phyloP scores from a whole-genome alignment of 2,329 filamentous ascomycete genomes.

The Trichoderma hamatum region DNA sequence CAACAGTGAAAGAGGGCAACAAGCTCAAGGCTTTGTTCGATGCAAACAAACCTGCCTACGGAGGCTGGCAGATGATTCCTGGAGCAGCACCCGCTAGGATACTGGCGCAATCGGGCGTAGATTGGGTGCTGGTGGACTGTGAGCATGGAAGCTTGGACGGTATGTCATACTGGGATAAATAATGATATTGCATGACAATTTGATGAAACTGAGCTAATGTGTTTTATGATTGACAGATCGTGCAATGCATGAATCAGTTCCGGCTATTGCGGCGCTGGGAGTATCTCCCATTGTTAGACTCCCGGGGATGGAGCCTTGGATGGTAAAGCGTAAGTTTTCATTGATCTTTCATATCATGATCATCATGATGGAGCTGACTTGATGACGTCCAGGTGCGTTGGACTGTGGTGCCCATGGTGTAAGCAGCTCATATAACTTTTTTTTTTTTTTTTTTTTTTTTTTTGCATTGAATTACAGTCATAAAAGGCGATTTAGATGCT shows the following conservation, averaged over 20 bases:
- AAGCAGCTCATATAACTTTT: conserved; percentile 37
- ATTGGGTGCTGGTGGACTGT: conserved; percentile 66
- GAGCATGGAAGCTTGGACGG: conserved; percentile 58
- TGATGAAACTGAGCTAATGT: background rate
- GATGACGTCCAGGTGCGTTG: conserved; percentile 44
- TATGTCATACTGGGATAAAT: conserved; percentile 30
- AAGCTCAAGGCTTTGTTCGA: conserved; percentile 54
- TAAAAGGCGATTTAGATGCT: background rate
- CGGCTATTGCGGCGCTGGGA: conserved; percentile 53
- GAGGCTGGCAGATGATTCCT: conserved; percentile 66
- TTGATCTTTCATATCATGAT: background rate
- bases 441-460: background rate
- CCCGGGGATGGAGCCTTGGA: conserved; percentile 53
- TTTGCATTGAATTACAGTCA: background rate
- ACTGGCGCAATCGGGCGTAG: conserved; percentile 63
- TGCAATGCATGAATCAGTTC: conserved; percentile 58
- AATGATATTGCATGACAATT: background rate
- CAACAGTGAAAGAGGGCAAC: conserved; percentile 50
- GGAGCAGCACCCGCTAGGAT: conserved; percentile 61
- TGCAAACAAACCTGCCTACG: conserved; percentile 54
- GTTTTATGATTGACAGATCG: conserved; percentile 40
- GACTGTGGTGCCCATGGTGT: conserved; percentile 55
- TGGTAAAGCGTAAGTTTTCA: conserved; percentile 49
- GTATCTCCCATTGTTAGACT: conserved; percentile 53
- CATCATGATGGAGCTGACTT: background rate